Base-by-base conservation (phyloP, 2,329 filamentous ascomycete genomes). In the Drechslerella dactyloides region DNA sequence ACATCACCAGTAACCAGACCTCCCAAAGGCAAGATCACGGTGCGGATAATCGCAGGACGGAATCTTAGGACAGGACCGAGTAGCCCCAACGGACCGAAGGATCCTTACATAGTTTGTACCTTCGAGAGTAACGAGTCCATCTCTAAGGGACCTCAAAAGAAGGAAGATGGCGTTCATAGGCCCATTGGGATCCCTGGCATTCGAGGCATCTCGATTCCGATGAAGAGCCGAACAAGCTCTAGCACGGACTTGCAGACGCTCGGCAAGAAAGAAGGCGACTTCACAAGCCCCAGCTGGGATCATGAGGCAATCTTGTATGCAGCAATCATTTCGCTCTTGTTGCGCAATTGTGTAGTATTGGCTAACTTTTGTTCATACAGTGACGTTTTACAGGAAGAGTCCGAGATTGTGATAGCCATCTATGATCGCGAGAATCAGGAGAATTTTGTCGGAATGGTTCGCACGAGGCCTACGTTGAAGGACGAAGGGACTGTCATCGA, bases 81-180 rank as follows among this genome's bases (percentile, higher is more conserved):
- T 6, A 73, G 69, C 33, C 69, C 69, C n/a, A 73, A 68, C 40
- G 69, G 69, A 58, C 69, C 69, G 11, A 87, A 88, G 69, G 91
- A 97, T 77, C 94, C 94, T 0, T 99, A 99, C 77, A 91, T 97
- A 58, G 92, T 99, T 10, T 96, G 90, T 69, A 93, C 97, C 24
- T 99, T 97, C 78, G 94, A 99, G 79, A 90, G 91, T 79, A 96
- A 93, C 78, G 94, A 99, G 80, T 89, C 96, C 76, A 96, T 99
- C 63, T 97, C 94, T 0, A 89, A 90, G 63, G 91, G 91, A 1
- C 90, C 93, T 11, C 86, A 88, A 74, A 74, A 73, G 65, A 83
- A 82, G 61, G 84, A 86, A 66, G 85, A 85, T 37, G 83, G 83
- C 61, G 81, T 84, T 23, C 83, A 84, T 81, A 76, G 82, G 76